Conservation (phyloP, 2,329 filamentous ascomycete genomes). For the Stemphylium lycopersici region DNA sequence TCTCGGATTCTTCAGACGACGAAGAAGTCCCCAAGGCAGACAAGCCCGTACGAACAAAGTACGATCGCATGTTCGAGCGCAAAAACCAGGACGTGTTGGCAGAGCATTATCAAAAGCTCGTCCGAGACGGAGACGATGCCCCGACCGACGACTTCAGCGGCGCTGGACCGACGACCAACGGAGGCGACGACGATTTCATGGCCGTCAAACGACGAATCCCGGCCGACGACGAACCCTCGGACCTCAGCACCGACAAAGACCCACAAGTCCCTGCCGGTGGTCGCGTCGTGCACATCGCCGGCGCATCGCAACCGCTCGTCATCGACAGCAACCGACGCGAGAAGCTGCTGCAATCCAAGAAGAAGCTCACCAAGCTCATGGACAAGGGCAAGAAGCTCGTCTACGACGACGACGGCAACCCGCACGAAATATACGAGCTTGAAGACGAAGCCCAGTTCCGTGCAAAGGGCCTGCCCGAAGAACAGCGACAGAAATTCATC, state of each 20-base stretch:
- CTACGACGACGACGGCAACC: conserved; percentile 89
- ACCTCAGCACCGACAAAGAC: conserved; percentile 53
- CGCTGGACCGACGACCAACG: conserved; percentile 43
- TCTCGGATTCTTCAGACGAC: conserved; percentile 67
- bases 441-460: conserved; percentile 83
- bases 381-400: conserved; percentile 83
- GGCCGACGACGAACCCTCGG: conserved; percentile 64
- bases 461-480: conserved; percentile 74
- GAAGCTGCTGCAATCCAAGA: conserved; percentile 94
- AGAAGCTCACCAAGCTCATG: conserved; percentile 89
- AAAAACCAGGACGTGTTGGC: conserved; percentile 95
- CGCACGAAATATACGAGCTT: conserved; percentile 86
- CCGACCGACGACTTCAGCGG: conserved; percentile 45
- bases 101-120: conserved; percentile 89
- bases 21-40: conserved; percentile 56
- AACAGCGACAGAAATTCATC: conserved; percentile 78
- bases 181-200: conserved; percentile 81
- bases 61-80: conserved; percentile 97
- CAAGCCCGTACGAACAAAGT: conserved; percentile 85
- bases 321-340: conserved; percentile 95
- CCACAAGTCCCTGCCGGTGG: conserved; percentile 54
- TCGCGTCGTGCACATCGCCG: conserved; percentile 67
- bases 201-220: conserved; percentile 86
- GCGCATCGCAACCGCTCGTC: conserved; percentile 72
- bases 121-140: conserved; percentile 60